phyloP scores from a whole-genome alignment of 2,329 filamentous ascomycete genomes.

The Penicillium sclerotigenum region DNA sequence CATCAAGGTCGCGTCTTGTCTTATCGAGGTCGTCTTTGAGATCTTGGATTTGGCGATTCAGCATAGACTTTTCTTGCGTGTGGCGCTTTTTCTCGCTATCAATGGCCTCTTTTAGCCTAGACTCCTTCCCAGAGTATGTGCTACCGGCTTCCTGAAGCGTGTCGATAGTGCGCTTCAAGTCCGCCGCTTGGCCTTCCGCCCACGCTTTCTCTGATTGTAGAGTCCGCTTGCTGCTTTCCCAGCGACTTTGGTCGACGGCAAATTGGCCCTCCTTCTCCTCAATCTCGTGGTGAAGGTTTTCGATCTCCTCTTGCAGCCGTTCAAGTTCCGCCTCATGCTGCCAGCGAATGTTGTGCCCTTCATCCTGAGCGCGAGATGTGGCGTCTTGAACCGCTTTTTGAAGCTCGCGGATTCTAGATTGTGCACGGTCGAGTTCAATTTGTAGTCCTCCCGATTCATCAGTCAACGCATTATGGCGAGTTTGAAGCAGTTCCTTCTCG shows the following conservation, averaged over 20 bases:
- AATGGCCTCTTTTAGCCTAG: constrained; percentile 64
- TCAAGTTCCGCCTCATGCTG: constrained; percentile 57
- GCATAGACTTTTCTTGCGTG: constrained; percentile 64
- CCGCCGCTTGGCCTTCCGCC: constrained; percentile 64
- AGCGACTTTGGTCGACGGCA: constrained; percentile 68
- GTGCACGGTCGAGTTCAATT: constrained; percentile 55
- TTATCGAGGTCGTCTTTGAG: constrained; percentile 68
- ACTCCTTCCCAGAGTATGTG: constrained; percentile 64
- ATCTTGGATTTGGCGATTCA: constrained; percentile 71
- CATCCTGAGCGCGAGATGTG: constrained; percentile 56
- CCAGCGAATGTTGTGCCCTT: constrained; percentile 58
- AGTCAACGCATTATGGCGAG: constrained; percentile 64
- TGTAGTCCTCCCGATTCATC: constrained; percentile 66
- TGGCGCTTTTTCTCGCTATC: constrained; percentile 71
- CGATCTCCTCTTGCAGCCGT: constrained; percentile 55
- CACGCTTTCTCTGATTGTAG: constrained; percentile 64
- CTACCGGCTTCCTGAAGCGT: constrained; percentile 66
- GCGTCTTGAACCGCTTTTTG: constrained; percentile 52
- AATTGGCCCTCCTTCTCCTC: constrained; percentile 68
- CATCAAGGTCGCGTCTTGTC: constrained; percentile 63
- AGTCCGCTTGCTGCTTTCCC: constrained; percentile 64
- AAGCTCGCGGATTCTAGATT: constrained; percentile 46
- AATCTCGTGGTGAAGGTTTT: constrained; percentile 61
- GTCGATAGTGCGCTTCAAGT: constrained; percentile 68
- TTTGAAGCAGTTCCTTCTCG: constrained; percentile 68